Percentiles rank a stretch among this genome's conserved stretches.
phyloP scores from a whole-genome alignment of 2,329 filamentous ascomycete species.

The Trichoderma aggressivum region DNA sequence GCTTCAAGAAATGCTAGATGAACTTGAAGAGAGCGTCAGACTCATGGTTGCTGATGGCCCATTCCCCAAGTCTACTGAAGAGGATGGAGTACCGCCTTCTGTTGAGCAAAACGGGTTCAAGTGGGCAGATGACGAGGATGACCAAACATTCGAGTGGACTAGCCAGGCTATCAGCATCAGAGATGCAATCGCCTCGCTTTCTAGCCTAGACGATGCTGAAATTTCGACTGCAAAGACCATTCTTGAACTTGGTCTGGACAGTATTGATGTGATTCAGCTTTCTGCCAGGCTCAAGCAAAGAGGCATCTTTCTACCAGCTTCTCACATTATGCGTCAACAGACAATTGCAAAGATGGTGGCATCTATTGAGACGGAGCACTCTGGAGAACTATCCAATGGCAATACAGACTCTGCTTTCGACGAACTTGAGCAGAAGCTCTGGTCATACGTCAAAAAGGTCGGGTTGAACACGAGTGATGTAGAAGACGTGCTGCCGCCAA shows the following conservation, averaged over 20 bases:
- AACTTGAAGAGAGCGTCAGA: constrained; percentile 32
- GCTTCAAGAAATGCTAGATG: constrained; percentile 38
- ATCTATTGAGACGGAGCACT: constrained; percentile 13
- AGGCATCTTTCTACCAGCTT: constrained; percentile 63
- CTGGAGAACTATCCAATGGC: not conserved
- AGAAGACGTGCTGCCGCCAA: constrained; percentile 67
- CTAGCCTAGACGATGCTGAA: constrained; percentile 47
- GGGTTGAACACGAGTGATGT: constrained; percentile 40
- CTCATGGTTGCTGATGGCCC: constrained; percentile 16
- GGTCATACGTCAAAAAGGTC: constrained; percentile 34
- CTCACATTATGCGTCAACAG: constrained; percentile 69
- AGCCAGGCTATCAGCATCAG: constrained; percentile 51
- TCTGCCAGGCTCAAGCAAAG: constrained; percentile 65
- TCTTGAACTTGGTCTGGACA: constrained; percentile 82
- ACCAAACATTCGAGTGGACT: constrained; percentile 56
- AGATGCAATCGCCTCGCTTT: constrained; percentile 60
- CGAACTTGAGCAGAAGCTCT: constrained; percentile 35
- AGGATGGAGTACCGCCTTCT: not conserved
- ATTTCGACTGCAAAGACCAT: constrained; percentile 62
- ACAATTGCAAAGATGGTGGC: constrained; percentile 60
- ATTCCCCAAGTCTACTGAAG: not conserved
- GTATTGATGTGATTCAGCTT: constrained; percentile 85
- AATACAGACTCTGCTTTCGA: constrained; percentile 15
- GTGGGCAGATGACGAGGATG: not conserved
- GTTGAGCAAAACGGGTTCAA: not conserved